phyloP scores from a whole-genome alignment of 2,329 filamentous ascomycete species.

The Coniochaeta sp. region DNA sequence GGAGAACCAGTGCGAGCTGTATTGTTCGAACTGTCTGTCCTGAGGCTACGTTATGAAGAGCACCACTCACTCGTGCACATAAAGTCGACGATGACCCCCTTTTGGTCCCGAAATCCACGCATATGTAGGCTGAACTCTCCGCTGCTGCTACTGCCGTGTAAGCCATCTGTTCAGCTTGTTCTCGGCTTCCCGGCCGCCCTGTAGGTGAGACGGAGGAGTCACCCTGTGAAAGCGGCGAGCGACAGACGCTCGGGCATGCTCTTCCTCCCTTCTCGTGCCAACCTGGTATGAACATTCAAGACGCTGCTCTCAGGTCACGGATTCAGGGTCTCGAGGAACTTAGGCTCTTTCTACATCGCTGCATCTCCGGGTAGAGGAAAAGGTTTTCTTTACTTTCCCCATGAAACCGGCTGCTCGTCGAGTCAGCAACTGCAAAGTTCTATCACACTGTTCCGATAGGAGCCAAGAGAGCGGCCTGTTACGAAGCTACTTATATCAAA shows the following conservation, averaged over 20 bases:
- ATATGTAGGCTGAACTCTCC: background rate
- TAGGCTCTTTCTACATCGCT: background rate
- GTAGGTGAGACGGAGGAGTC: no score
- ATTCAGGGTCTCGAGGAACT: background rate
- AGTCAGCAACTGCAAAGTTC: background rate
- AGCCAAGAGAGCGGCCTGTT: background rate
- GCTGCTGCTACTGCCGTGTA: background rate
- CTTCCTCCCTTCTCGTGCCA: background rate
- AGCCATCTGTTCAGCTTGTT: background rate
- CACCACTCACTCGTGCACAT: background rate
- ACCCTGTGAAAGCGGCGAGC: background rate
- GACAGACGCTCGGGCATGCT: background rate
- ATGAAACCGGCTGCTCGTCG: background rate
- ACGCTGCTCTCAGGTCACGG: background rate
- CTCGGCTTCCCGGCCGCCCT: background rate
- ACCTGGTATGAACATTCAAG: background rate
- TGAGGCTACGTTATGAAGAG: background rate
- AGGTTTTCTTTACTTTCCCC: background rate
- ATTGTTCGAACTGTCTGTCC: background rate
- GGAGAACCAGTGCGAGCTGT: background rate
- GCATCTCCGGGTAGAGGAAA: background rate
- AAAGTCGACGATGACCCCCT: background rate
- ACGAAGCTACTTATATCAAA: slow-evolving; percentile 8
- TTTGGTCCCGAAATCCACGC: background rate
- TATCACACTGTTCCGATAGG: background rate